Evolutionary conservation across 1,284 basidiomycete species (phyloP), one percentile per base, ranked within the genome.

Genomic region (Coniferiporia weirii): DNA sequence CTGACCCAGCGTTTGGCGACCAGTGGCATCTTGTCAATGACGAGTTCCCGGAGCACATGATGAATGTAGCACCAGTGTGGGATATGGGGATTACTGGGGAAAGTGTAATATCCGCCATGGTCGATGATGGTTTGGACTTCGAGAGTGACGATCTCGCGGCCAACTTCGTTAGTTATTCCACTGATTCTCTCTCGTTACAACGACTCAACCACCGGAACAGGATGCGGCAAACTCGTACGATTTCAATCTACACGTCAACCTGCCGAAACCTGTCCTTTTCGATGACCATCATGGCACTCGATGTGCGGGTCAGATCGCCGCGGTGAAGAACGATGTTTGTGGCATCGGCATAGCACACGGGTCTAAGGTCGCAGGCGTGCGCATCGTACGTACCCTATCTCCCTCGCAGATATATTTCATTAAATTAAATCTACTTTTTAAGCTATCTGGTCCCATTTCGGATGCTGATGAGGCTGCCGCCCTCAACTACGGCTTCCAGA

Each of bases 201-300:
- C 8, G 9, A 40, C 15, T 12, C 38, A 15, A 40, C 52, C 20
- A 59, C 10, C 46, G 59, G 54, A 43, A 0, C 66, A 97, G 93
- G 93, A 89, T 69, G 85, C 89, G 8, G 87, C 84, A 46, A 89
- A 95, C 59, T 98, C 95, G 0, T 94, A 95, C 71, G 96, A 99
- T 73, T 99, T 95, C 73, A 99, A 99, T 71, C 93, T 97, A 68
- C 94, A 99, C 70, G 85, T 84, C 38, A 78, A 85, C 8, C 77
- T 98, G 9, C 97, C 97, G 3, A 89, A 88, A 46, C 97, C 97
- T 0, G 83, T 89, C 54, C 83, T 97, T 50, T 81, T 80, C 22
- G 95, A 99, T 66, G 97, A 99, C 68, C 92, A 93, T 70, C 97
- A 99, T 70, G 97, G 97, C 15, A 99, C 97, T 0, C 89, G 97